Conservation (phyloP, 192 early-diverging fungal genomes). For the Podila clonocystis region DNA sequence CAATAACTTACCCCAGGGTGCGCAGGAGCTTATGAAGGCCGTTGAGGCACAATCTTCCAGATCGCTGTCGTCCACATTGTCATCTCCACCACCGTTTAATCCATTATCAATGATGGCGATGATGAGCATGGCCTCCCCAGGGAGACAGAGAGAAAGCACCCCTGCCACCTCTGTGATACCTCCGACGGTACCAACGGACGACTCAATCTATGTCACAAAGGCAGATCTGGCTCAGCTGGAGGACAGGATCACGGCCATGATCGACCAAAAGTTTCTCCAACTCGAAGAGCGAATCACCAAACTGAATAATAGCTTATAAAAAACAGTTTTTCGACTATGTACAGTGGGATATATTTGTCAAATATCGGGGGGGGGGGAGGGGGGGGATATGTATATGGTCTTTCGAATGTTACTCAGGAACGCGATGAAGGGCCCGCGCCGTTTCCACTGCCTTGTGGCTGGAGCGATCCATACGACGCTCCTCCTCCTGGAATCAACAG, state of each 20-base stretch:
- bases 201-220: constrained; percentile 21
- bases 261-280: constrained; percentile 22
- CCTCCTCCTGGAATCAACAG: constrained; percentile 35
- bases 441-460: neutral
- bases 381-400: too few species aligned
- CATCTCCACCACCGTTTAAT: neutral
- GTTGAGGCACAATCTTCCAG: constrained; percentile 24
- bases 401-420: neutral
- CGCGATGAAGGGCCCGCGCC: neutral
- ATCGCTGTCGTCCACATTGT: neutral
- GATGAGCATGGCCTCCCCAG: too few species aligned
- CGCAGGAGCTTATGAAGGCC: constrained; percentile 20
- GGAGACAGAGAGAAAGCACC: too few species aligned
- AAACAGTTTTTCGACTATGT: neutral
- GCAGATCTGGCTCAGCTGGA: constrained; percentile 32
- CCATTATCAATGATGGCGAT: neutral
- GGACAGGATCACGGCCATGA: constrained; percentile 20
- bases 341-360: too few species aligned
- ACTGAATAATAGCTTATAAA: constrained; percentile 2
- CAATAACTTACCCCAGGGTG: constrained; percentile 23
- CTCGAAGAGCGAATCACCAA: constrained; percentile 32
- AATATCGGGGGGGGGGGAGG: too few species aligned
- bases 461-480: constrained; percentile 32
- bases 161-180: too few species aligned
- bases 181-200: neutral